Evolutionary conservation across 768 basidiomycete species (phyloP).

Genomic region (Agaricus blazei): DNA sequence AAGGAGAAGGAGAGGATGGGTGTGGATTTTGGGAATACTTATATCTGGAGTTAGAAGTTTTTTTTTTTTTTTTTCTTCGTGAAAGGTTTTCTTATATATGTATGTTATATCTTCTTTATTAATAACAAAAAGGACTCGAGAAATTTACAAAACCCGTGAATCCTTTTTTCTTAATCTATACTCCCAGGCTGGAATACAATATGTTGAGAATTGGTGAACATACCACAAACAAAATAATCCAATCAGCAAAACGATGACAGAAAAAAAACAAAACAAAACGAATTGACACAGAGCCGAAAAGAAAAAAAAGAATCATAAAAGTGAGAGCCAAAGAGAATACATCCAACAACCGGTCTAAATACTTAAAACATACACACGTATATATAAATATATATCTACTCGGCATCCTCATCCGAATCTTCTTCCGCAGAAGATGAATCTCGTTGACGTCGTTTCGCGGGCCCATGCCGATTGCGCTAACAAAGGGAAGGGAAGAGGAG

Average conservation of each 20-base stretch:
- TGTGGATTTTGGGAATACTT: constrained; percentile 2
- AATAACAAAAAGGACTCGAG: not conserved
- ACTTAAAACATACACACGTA: not conserved
- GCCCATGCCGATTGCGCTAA: constrained; percentile 79
- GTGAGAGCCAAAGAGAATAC: not conserved
- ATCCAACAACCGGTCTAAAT: not conserved
- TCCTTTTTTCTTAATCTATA: not conserved
- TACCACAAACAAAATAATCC: too few species aligned
- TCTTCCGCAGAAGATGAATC: constrained; percentile 62
- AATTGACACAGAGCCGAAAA: not conserved
- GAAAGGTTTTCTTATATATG: not conserved
- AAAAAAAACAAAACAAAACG: not conserved
- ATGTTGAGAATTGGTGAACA: too few species aligned
- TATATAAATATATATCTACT: constrained; percentile 3
- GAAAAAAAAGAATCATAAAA: not conserved
- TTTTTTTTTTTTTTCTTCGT: not conserved
- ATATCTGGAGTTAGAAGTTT: constrained; percentile 10
- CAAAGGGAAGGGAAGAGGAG: not conserved
- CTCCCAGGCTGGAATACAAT: too few species aligned
- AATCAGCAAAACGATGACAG: not conserved
- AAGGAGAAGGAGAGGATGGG: constrained; percentile 20
- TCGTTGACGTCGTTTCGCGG: constrained; percentile 59
- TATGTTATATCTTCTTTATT: not conserved
- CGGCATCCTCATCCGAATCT: constrained; percentile 43
- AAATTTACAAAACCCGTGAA: not conserved